Base-by-base conservation (phyloP, 306 rosid genomes). In the Styphnolobium japonicum region DNA sequence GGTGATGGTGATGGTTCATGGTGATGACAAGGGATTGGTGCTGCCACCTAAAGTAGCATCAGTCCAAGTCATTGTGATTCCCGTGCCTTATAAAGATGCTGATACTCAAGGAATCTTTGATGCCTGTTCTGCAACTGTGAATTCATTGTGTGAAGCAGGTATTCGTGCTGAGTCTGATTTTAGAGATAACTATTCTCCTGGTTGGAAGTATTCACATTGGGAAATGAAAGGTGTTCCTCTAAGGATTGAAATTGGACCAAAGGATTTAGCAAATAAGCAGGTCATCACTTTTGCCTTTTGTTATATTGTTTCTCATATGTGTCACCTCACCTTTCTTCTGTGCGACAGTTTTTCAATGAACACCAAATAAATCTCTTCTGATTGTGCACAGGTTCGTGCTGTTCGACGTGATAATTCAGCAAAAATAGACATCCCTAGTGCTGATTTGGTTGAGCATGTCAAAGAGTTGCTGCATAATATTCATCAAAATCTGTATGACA, bases 141-240 rank as follows among this genome's bases (percentile, higher is more conserved):
- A 84, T 79, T 18, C 81, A 31, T 87, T 93, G 82, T 83, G 64
- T 11, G 83, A 82, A 82, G 93, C 93, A 43, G 99, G 97, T 21
- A 82, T 95, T 73, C 98, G 90, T 19, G 96, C 92, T 8, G 97
- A 95, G 85, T 86, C 93, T 51, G 99, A 95, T 73, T 61, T 82
- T 14, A 85, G 99, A 37, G 98, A 95, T 67, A 95, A 95, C 81
- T 91, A 95, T 36, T 91, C 97, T 60, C 99, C 97, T 11, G 99
- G 98, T 43, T 95, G 99, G 98, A 96, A 96, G 88, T 96, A 96
- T 81, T 93, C 99, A 21, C 82, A 96, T 65, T 96, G 99, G 99
- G 99, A 96, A 86, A 84, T 96, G 98, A 96, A 93, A 75, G 99
- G 99, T 37, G 98, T 96, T 90, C 98, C 99, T 68, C 85, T 96